Percentiles rank a stretch among this genome's conserved stretches.
These are phyloP conservation scores for Blastobotrys arbuscula DNA, from an alignment of 1,139 yeast genomes.

Conservation along the genomic window DNA sequence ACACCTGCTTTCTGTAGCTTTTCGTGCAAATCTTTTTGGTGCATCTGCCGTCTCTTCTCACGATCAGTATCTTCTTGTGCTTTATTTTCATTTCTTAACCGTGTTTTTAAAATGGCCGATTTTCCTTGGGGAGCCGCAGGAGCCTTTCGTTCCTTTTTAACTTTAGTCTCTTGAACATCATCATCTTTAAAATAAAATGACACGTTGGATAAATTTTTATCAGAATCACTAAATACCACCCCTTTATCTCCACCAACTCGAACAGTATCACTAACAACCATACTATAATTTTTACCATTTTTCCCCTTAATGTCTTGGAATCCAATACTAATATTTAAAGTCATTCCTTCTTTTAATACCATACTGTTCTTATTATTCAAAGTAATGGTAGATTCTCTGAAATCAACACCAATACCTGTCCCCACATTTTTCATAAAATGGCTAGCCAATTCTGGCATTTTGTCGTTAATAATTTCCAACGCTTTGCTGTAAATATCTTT, in stretches of 20 bases:
- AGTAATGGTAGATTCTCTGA: constrained; percentile 72
- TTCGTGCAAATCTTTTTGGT: constrained; percentile 77
- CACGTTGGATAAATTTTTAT: constrained; percentile 66
- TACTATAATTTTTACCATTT: constrained; percentile 49
- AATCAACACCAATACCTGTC: constrained; percentile 86
- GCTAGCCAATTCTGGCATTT: constrained; percentile 56
- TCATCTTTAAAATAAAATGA: constrained; percentile 85
- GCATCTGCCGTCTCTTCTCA: constrained; percentile 75
- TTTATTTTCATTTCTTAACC: constrained; percentile 70
- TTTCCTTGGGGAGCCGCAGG: constrained; percentile 13
- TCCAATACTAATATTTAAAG: constrained; percentile 73
- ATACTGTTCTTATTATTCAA: constrained; percentile 72
- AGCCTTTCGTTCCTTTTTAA: neutral
- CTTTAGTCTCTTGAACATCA: constrained; percentile 27
- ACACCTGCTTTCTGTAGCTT: constrained; percentile 78
- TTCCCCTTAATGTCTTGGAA: constrained; percentile 53
- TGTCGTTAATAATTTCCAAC: constrained; percentile 47
- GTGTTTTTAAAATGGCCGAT: constrained; percentile 56
- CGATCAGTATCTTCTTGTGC: constrained; percentile 68
- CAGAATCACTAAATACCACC: constrained; percentile 63
- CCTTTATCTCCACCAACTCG: constrained; percentile 61
- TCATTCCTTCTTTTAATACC: constrained; percentile 62
- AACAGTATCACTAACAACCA: constrained; percentile 79
- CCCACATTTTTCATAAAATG: constrained; percentile 80
- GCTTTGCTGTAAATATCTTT: constrained; percentile 64